phyloP scores from a whole-genome alignment of 2,329 filamentous ascomycete species.

The Penicillium nordicum region DNA sequence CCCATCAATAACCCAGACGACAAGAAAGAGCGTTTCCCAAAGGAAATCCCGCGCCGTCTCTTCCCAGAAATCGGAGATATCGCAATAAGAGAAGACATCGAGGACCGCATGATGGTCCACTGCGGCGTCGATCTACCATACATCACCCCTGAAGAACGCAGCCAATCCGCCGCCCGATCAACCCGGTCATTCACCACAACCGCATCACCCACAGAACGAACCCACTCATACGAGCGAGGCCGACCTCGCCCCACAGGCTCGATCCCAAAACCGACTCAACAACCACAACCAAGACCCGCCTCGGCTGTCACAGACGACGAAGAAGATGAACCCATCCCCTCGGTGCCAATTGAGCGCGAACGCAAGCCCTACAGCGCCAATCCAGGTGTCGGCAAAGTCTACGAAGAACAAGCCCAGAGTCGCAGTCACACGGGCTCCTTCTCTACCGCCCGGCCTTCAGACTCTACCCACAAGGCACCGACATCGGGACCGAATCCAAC shows the following conservation, averaged over 20 bases:
- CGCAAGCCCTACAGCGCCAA: constrained; percentile 62
- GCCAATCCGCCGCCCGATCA: constrained; percentile 22
- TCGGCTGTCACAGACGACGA: constrained; percentile 37
- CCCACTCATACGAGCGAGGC: constrained; percentile 22
- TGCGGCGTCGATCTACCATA: constrained; percentile 47
- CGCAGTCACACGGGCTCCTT: constrained; percentile 27
- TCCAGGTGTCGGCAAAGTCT: constrained; percentile 58
- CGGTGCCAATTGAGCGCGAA: constrained; percentile 60
- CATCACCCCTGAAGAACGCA: constrained; percentile 36
- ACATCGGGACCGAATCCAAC: constrained; percentile 49
- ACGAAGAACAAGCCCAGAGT: constrained; percentile 39
- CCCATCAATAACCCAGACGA: constrained; percentile 67
- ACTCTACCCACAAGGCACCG: constrained; percentile 36
- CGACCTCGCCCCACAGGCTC: constrained; percentile 41
- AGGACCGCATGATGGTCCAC: constrained; percentile 57
- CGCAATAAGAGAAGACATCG: constrained; percentile 58
- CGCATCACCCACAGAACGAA: constrained; percentile 10
- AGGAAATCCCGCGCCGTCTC: constrained; percentile 69
- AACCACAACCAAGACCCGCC: constrained; percentile 22
- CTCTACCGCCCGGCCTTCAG: constrained; percentile 52
- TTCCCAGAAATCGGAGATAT: constrained; percentile 61
- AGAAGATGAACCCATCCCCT: constrained; percentile 42
- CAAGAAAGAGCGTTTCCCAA: constrained; percentile 70
- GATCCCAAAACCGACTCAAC: constrained; percentile 8
- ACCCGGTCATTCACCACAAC: constrained; percentile 19